A percentile compares a stretch with the other conserved stretches of the same genome.
Conservation (phyloP, 306 rosid genomes). For the Argentina anserina region DNA sequence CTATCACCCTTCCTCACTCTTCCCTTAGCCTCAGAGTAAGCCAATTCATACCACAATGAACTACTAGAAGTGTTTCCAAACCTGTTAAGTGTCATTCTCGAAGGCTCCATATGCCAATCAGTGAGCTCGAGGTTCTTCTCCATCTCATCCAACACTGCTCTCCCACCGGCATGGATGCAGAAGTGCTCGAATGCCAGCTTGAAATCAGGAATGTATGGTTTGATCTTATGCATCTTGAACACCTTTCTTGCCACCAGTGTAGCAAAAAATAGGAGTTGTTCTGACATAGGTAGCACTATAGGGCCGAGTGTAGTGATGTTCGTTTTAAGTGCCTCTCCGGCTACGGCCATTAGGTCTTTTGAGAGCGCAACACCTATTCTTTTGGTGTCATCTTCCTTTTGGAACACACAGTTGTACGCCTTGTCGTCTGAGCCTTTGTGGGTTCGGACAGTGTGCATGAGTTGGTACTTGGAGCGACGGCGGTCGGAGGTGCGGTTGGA, state of each 20-base stretch:
- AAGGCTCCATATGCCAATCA: constrained; percentile 95
- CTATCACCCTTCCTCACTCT: constrained; percentile 67
- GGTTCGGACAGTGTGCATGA: constrained; percentile 71
- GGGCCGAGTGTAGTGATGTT: constrained; percentile 90
- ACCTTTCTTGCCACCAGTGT: constrained; percentile 58
- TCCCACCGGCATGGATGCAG: constrained; percentile 84
- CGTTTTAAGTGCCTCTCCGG: constrained; percentile 81
- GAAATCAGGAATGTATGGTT: constrained; percentile 80
- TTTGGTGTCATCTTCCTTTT: constrained; percentile 60
- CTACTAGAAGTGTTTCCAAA: constrained; percentile 93
- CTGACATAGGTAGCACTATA: constrained; percentile 84
- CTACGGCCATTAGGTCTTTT: constrained; percentile 74
- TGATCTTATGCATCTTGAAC: constrained; percentile 55
- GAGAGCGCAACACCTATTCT: constrained; percentile 67
- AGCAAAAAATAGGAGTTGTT: constrained; percentile 59
- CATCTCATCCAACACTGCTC: constrained; percentile 73
- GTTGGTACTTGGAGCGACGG: constrained; percentile 63
- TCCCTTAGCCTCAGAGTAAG: constrained; percentile 78
- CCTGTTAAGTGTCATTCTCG: constrained; percentile 78
- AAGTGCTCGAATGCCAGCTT: constrained; percentile 87
- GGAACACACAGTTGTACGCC: constrained; percentile 59
- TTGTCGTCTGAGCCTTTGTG: constrained; percentile 78
- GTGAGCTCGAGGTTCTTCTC: constrained; percentile 69
- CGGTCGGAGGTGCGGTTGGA: constrained; percentile 50
- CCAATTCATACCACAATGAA: constrained; percentile 86